Conservation (phyloP, 331 rosid species). For the Quercus phellos region DNA sequence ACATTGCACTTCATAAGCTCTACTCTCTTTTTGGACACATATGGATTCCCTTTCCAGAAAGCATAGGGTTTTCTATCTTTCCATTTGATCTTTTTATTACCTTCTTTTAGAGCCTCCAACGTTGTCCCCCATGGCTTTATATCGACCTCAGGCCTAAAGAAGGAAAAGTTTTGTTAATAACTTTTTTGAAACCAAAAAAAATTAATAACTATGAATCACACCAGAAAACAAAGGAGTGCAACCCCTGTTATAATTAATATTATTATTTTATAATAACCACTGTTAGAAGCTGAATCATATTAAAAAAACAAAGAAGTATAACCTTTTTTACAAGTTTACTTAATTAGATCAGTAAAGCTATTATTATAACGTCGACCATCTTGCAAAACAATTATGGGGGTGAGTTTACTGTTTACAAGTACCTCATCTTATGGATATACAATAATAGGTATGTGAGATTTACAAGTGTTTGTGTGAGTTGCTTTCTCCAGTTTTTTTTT, state of each 20-base stretch:
- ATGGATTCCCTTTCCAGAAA: constrained; percentile 82
- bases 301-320: too few species aligned
- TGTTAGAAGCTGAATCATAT: too few species aligned
- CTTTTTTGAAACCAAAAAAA: neutral
- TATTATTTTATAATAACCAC: too few species aligned
- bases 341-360: too few species aligned
- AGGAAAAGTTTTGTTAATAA: neutral
- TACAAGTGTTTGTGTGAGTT: too few species aligned
- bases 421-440: neutral
- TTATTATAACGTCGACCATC: too few species aligned
- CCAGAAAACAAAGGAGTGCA: too few species aligned
- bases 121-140: constrained; percentile 65
- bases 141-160: constrained; percentile 55
- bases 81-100: constrained; percentile 53
- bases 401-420: neutral
- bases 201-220: neutral
- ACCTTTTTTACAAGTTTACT: too few species aligned
- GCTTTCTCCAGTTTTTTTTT: too few species aligned
- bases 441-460: too few species aligned
- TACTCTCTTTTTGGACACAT: constrained; percentile 33
- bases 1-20: constrained; percentile 58
- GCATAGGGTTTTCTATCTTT: constrained; percentile 69
- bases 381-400: neutral
- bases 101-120: constrained; percentile 43
- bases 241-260: too few species aligned